Conservation (phyloP, 2,329 filamentous ascomycete species). For the Zymoseptoria pseudotritici region DNA sequence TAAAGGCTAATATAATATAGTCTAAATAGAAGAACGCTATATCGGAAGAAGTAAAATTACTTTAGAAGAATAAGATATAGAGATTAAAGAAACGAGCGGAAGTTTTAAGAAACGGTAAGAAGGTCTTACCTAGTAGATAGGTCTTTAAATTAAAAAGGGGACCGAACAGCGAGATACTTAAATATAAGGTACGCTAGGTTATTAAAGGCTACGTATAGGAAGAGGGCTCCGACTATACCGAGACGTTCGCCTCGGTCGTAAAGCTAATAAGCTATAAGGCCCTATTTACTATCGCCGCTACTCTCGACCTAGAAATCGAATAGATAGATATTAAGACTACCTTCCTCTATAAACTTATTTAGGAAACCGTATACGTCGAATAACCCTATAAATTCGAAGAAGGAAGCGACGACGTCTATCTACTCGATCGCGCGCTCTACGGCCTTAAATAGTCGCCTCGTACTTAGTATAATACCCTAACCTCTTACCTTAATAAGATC, state of each 20-base stretch:
- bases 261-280: conserved; percentile 17
- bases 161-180: not conserved
- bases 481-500: not conserved
- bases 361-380: not conserved
- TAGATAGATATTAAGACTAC: conserved; percentile 21
- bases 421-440: conserved; percentile 3
- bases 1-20: not conserved
- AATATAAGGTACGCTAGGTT: conserved; percentile 25
- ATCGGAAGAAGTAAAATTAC: not conserved
- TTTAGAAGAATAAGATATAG: not conserved
- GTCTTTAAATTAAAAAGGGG: not conserved
- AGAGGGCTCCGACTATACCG: conserved; percentile 23
- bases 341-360: not conserved
- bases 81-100: not conserved
- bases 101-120: not conserved
- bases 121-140: not conserved
- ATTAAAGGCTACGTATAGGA: conserved; percentile 23
- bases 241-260: conserved; percentile 24
- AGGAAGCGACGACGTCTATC: not conserved
- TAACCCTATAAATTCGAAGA: too few relatives aligned
- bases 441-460: conserved; percentile 4
- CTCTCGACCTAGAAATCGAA: conserved; percentile 20
- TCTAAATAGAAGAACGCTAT: not conserved
- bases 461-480: conserved; percentile 1
- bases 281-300: conserved; percentile 21